Base-by-base conservation (phyloP, 2,329 filamentous ascomycete species). In the Colletotrichum liaoningense region DNA sequence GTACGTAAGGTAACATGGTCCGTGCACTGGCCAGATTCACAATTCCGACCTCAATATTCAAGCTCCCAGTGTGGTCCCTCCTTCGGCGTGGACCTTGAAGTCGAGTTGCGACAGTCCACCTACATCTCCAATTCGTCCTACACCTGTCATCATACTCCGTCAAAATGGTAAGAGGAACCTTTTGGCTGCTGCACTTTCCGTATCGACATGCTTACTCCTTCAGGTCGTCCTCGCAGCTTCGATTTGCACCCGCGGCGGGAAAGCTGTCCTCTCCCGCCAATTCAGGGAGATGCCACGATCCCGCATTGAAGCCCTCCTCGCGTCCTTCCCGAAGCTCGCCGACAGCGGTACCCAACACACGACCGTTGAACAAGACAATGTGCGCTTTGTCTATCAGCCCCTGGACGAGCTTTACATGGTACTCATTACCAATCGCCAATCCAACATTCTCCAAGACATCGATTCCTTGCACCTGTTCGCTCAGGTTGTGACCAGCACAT, bases 351-450 rank as follows among this genome's bases (percentile, higher is more conserved):
- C 95, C 65, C 97, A 99, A 85, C 97, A 99, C 85, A 99, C 97
- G 33, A 99, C 94, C 6, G 95, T 98, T 79, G 97, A 99, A 86
- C 95, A 98, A 86, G 97, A 99, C 87, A 98, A 98, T 87, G 97
- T 99, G 81, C 96, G 97, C 86, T 99, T 98, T 82, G 97, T 99
- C 72, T 99, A 99, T 88, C 97, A 99, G 84, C 97, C 97, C 74
- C 90, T 99, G 76, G 97, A 99, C 86, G 97, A 99, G 88, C 92
- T 99, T 76, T 99, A 99, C 90, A 98, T 99, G 91, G 96, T 99
- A 77, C 92, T 99, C 80, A 98, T 99, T 85, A 99, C 97, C 84
- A 99, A 99, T 88, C 94, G 95, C 79, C 97, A 98, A 88, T 98
- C 96, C 84, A 99, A 99, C 86, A 99, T 99, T 78, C 90, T 99